Evolutionary conservation across 768 basidiomycete genomes (phyloP), one percentile per base, ranked within the genome.

Genomic region (Psilocybe sp.): DNA sequence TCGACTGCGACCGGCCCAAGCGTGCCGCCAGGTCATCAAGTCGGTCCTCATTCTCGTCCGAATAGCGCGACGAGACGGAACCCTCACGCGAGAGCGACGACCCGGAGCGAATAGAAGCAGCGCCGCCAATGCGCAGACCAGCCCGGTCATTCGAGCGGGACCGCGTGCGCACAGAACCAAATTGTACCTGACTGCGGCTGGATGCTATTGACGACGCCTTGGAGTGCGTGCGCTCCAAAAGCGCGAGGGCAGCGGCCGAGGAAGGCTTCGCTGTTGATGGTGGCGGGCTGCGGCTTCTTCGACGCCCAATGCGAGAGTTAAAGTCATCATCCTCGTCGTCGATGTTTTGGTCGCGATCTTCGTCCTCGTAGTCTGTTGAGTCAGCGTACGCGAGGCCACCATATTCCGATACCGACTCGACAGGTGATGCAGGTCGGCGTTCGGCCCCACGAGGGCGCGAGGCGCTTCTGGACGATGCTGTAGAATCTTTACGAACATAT

Each of bases 301-400:
- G 34, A 1, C 46, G 35, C 31, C 42, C 11, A 9, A 15, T 20
- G 19, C 49, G 19, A 19, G 49, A 23, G 20, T 50, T 50, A 33
- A 50, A 44, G 19, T 38, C 49, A 9, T 16, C 19, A 23, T 23
- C 52, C n/a, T 23, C 52, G 20, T 61, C 56, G 18, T 63, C 64
- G 15, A 65, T 66, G 16, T 47, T 45, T 60, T 64, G 39, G 40
- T 44, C 28, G 18, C 19, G 33, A 19, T 55, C 52, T 16, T 69
- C 66, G 16, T 70, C 69, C 40, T 77, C 77, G 47, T 73, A 60
- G 40, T 76, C 77, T 6, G 73, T 72, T 14, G 74, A 74, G 47
- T 76, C 71, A 3, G 76, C 78, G 53, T 81, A 81, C 2, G 78
- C 78, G 16, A 80, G 66, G 13, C 77, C 75, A 20, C 76, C 72